Percentiles rank a stretch among this genome's conserved stretches.
Conservation (phyloP, 1,284 basidiomycete genomes). For the Somion occarium region DNA sequence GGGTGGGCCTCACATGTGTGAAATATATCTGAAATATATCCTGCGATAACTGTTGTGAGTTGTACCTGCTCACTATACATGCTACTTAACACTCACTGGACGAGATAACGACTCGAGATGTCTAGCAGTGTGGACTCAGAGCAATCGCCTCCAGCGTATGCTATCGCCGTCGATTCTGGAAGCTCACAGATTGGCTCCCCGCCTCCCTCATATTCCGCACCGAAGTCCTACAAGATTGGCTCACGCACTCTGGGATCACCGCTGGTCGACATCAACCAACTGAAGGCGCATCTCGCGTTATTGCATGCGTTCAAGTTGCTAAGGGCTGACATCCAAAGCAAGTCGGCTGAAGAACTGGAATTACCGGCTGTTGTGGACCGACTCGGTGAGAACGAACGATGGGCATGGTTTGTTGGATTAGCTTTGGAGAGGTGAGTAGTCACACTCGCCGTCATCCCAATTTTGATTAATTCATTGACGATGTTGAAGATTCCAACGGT, state of each 20-base stretch:
- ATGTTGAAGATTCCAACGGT: constrained; percentile 11
- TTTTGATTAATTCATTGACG: not conserved
- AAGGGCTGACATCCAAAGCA: constrained; percentile 5
- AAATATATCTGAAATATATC: no score
- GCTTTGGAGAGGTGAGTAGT: constrained; percentile 15
- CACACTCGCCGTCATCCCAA: not conserved
- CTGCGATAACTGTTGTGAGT: no score
- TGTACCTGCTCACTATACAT: no score
- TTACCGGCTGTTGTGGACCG: not conserved
- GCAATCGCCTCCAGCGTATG: not conserved
- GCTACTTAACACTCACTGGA: no score
- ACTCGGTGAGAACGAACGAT: constrained; percentile 8
- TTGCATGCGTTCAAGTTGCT: constrained; percentile 14
- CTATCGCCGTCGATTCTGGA: not conserved
- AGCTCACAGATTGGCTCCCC: not conserved
- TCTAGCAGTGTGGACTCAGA: not conserved
- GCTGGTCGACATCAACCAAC: constrained; percentile 9
- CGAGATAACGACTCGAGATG: no score
- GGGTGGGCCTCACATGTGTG: no score
- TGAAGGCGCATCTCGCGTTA: constrained; percentile 15
- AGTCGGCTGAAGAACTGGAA: constrained; percentile 1
- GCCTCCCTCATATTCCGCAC: not conserved
- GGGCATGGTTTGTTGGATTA: constrained; percentile 15
- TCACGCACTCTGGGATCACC: constrained; percentile 5
- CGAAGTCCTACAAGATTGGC: constrained; percentile 4